Evolutionary conservation across 2,329 filamentous ascomycete species (phyloP).

Genomic region (Neofusicoccum parvum): DNA sequence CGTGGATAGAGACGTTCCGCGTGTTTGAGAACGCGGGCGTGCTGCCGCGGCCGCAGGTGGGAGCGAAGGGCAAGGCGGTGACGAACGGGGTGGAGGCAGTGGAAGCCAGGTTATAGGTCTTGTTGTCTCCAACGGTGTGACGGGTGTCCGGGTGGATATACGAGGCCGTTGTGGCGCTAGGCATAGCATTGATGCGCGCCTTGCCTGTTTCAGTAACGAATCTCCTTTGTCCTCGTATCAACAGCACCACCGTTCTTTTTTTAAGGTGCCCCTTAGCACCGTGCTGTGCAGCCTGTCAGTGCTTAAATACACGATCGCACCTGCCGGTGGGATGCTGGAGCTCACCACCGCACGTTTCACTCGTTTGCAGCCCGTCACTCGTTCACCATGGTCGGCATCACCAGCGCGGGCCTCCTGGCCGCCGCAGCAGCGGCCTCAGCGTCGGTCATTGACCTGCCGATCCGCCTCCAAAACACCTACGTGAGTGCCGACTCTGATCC

Average conservation of each 20-base stretch:
- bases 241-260: background rate
- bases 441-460: constrained; percentile 25
- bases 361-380: background rate
- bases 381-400: background rate
- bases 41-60: background rate
- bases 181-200: too few species aligned
- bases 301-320: background rate
- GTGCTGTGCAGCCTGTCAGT: background rate
- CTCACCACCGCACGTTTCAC: background rate
- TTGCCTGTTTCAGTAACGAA: background rate
- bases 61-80: too few species aligned
- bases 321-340: too few species aligned
- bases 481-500: background rate
- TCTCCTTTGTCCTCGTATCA: background rate
- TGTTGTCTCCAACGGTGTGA: too few species aligned
- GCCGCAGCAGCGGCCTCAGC: constrained; percentile 20
- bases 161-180: too few species aligned
- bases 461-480: constrained; percentile 23
- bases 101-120: too few species aligned
- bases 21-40: background rate
- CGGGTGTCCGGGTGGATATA: too few species aligned
- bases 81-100: too few species aligned
- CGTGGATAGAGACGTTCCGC: background rate
- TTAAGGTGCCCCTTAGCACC: background rate
- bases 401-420: background rate